phyloP scores from a whole-genome alignment of 768 basidiomycete species.

The Xerocomellus amylosporus region DNA sequence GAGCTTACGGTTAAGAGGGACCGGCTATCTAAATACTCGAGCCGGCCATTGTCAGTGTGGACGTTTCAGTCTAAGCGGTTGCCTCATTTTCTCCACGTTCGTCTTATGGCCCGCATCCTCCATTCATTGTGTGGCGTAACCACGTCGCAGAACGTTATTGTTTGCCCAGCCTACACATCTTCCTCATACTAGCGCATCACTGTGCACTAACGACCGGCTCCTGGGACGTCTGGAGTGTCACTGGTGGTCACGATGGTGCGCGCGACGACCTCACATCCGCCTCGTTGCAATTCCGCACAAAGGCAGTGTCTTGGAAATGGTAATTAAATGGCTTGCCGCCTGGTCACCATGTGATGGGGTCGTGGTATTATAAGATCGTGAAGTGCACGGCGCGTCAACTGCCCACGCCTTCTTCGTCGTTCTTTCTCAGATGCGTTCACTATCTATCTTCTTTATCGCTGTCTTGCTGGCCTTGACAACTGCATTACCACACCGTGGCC shows the following conservation, averaged over 20 bases:
- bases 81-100: no score
- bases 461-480: constrained; percentile 14
- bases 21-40: constrained; percentile 3
- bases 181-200: neutral
- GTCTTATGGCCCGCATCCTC: no score
- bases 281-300: neutral
- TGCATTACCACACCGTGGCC: constrained; percentile 13
- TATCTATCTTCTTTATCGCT: constrained; percentile 5
- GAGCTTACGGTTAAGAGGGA: neutral
- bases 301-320: neutral
- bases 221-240: neutral
- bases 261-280: neutral
- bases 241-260: neutral
- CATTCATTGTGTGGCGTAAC: neutral
- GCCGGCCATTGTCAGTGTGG: neutral
- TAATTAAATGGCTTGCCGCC: neutral
- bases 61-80: neutral
- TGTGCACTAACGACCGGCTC: neutral
- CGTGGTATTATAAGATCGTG: constrained; percentile 6
- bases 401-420: neutral
- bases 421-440: constrained; percentile 10
- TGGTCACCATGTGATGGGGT: neutral
- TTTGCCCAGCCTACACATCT: no score
- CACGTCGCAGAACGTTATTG: neutral
- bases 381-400: neutral